phyloP scores from a whole-genome alignment of 345 rosid genomes.

The Corymbia maculata region DNA sequence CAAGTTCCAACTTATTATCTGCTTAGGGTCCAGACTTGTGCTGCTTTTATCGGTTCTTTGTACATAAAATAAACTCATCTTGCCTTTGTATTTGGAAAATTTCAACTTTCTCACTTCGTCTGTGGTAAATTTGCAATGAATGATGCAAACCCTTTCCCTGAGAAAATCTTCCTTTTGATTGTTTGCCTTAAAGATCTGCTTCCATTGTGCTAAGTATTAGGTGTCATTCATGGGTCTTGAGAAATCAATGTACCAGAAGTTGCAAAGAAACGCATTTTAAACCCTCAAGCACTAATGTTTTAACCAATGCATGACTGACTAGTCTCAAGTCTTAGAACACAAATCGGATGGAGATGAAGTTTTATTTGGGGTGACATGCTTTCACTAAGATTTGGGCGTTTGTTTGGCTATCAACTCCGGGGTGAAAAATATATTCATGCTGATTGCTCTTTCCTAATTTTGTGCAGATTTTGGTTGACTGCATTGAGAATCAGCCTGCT shows the following conservation, averaged over 20 bases:
- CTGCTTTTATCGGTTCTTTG: neutral
- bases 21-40: neutral
- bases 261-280: neutral
- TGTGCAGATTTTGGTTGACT: conserved; percentile 42
- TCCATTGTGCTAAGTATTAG: neutral
- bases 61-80: neutral
- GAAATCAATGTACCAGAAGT: neutral
- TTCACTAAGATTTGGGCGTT: neutral
- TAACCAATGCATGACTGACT: neutral
- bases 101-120: neutral
- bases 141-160: neutral
- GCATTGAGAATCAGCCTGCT: conserved; percentile 48
- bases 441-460: neutral
- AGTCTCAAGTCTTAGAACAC: neutral
- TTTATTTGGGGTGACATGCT: neutral
- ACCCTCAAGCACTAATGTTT: neutral
- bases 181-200: neutral
- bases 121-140: neutral
- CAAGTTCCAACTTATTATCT: neutral
- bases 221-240: neutral
- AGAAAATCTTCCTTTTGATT: neutral
- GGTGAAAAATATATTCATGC: neutral
- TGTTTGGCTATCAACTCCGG: neutral
- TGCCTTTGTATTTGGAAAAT: neutral
- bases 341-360: neutral